These are phyloP conservation scores for Macrocybe gigantea DNA, from an alignment of 768 basidiomycete genomes.

Conservation along the genomic window DNA sequence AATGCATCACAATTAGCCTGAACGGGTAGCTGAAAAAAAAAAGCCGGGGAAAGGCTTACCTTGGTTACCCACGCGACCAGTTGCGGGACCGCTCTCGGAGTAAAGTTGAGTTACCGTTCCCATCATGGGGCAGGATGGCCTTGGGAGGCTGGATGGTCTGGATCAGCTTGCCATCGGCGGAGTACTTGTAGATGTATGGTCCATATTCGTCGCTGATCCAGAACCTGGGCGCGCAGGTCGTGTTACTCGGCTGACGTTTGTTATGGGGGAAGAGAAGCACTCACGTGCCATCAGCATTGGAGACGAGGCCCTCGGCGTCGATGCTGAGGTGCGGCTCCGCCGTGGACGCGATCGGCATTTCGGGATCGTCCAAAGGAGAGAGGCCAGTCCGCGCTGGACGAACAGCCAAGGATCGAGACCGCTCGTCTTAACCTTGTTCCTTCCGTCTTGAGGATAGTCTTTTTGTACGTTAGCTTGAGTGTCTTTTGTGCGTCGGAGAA, in stretches of 20 bases:
- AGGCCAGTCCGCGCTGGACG: constrained; percentile 30
- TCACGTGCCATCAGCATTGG: constrained; percentile 53
- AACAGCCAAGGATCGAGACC: constrained; percentile 47
- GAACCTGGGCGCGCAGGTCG: constrained; percentile 27
- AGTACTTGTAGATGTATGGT: constrained; percentile 55
- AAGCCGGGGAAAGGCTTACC: constrained; percentile 22
- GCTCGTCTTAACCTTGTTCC: constrained; percentile 38
- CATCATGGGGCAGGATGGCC: constrained; percentile 46
- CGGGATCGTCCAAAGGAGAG: constrained; percentile 30
- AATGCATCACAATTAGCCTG: not conserved
- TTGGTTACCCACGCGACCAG: constrained; percentile 52
- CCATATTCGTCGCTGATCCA: constrained; percentile 72
- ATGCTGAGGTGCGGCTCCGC: constrained; percentile 41
- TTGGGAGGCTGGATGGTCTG: constrained; percentile 53
- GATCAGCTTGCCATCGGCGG: constrained; percentile 39
- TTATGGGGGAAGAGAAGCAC: constrained; percentile 9
- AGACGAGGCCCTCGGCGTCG: constrained; percentile 55
- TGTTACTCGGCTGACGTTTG: not conserved
- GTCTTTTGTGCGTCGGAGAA: constrained; percentile 48
- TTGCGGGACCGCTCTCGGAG: constrained; percentile 38
- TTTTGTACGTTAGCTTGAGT: constrained; percentile 41
- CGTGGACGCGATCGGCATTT: constrained; percentile 39
- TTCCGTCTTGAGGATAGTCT: constrained; percentile 47
- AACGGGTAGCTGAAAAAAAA: not conserved
- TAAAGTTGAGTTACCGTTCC: constrained; percentile 46